phyloP scores from a whole-genome alignment of 345 rosid species.

The Populus deltoides region DNA sequence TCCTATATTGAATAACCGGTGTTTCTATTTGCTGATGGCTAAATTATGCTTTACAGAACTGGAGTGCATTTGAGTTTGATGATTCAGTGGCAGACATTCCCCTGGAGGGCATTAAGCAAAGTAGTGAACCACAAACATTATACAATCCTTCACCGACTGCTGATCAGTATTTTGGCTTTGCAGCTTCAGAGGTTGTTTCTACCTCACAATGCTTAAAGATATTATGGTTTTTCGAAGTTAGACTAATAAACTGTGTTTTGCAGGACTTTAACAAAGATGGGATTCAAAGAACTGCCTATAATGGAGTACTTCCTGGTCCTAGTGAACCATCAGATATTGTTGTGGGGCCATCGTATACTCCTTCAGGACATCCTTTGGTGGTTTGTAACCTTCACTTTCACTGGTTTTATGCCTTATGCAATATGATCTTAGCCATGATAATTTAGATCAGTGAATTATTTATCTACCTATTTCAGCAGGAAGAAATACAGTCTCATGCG shows the following conservation, averaged over 20 bases:
- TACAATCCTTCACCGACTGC: constrained; percentile 31
- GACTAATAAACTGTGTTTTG: constrained; percentile 23
- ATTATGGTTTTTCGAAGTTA: constrained; percentile 8
- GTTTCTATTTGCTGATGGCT: not conserved
- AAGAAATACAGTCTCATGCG: constrained; percentile 35
- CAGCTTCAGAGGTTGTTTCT: constrained; percentile 44
- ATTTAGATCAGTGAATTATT: constrained; percentile 4
- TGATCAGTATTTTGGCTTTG: constrained; percentile 41
- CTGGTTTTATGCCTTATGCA: not conserved
- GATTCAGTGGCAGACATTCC: constrained; percentile 39
- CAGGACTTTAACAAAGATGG: constrained; percentile 39
- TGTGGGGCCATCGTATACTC: constrained; percentile 34
- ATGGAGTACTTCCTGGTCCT: constrained; percentile 31
- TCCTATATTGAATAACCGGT: not conserved
- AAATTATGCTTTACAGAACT: constrained; percentile 44
- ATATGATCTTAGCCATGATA: not conserved
- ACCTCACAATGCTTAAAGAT: constrained; percentile 3
- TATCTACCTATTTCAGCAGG: constrained; percentile 38
- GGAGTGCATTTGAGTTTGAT: constrained; percentile 64
- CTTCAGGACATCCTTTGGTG: constrained; percentile 35
- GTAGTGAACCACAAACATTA: constrained; percentile 32
- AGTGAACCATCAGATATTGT: constrained; percentile 26
- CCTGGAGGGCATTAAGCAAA: constrained; percentile 30
- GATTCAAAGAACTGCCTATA: constrained; percentile 26
- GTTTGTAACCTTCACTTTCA: constrained; percentile 29